These are phyloP conservation scores for Cyclotella baltica DNA, from an alignment of 108 stramenopile species.

Conservation along the genomic window DNA sequence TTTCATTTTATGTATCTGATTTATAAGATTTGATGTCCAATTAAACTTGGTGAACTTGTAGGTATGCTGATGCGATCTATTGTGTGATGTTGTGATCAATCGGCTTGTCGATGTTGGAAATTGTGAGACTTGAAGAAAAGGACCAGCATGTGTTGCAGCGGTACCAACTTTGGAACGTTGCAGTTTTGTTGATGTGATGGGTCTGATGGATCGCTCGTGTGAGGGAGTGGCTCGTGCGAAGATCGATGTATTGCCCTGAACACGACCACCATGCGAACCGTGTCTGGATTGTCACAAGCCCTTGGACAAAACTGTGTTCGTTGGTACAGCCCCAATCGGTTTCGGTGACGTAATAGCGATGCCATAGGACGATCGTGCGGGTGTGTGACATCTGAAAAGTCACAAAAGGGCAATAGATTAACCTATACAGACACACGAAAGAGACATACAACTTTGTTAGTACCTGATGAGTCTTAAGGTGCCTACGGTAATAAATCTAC, in stretches of 20 bases:
- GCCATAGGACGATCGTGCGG: no score
- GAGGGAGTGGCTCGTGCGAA: not conserved
- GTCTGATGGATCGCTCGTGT: not conserved
- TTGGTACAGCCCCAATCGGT: not conserved
- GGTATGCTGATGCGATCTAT: not conserved
- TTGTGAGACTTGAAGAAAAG: constrained; percentile 11
- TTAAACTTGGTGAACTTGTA: not conserved
- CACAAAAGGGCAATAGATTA: no score
- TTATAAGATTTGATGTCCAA: not conserved
- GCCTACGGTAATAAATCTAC: no score
- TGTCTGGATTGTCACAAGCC: no score
- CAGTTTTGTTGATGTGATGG: no score
- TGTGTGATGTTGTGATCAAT: not conserved
- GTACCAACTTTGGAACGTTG: no score
- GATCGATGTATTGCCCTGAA: not conserved
- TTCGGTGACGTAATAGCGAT: no score
- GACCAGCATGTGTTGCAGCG: no score
- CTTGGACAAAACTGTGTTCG: not conserved
- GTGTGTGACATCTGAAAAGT: no score
- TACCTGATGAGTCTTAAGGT: no score
- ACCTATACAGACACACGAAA: no score
- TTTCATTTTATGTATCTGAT: not conserved
- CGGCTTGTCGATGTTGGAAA: not conserved
- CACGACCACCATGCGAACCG: not conserved
- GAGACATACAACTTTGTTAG: no score